Evolutionary conservation across 2,329 filamentous ascomycete genomes (phyloP).

Genomic region (Biscogniauxia mediterranea): DNA sequence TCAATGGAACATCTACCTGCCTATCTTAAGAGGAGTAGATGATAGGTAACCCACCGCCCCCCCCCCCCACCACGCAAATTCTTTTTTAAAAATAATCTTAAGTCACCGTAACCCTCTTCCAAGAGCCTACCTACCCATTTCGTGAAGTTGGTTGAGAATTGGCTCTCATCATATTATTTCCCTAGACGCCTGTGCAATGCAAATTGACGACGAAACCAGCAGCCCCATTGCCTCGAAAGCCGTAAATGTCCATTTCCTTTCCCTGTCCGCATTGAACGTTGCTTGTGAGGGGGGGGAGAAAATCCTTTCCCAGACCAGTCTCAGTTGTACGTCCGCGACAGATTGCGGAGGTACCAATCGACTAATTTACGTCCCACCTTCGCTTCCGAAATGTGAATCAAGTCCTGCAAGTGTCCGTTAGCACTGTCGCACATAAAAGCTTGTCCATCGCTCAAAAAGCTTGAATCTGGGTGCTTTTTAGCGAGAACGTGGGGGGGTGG

Average conservation of each 20-base stretch:
- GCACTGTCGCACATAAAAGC: slow-evolving; percentile 23
- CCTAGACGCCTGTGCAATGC: slow-evolving; percentile 41
- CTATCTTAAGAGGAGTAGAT: background rate
- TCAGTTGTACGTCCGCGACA: slow-evolving; percentile 86
- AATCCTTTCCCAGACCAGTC: slow-evolving; percentile 9
- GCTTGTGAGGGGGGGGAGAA: slow-evolving; percentile 6
- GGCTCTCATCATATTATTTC: slow-evolving; percentile 24
- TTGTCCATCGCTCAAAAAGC: slow-evolving; percentile 24
- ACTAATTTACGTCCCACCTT: slow-evolving; percentile 97
- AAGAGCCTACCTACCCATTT: slow-evolving; percentile 6
- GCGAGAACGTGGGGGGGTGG: slow-evolving; percentile 1
- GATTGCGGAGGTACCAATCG: slow-evolving; percentile 98
- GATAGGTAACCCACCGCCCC: background rate
- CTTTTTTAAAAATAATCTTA: no score
- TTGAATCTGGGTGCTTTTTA: slow-evolving; percentile 9
- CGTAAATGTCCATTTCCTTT: slow-evolving; percentile 16
- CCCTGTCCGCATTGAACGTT: slow-evolving; percentile 17
- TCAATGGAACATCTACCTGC: background rate
- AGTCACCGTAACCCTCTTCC: no score
- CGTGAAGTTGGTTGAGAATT: slow-evolving; percentile 19
- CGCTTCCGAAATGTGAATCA: slow-evolving; percentile 98
- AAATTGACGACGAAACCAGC: slow-evolving; percentile 34
- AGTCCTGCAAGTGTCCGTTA: slow-evolving; percentile 57
- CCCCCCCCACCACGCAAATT: background rate
- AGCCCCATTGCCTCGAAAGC: slow-evolving; percentile 21